These are phyloP conservation scores for Mycosarcoma mackinlayi DNA, from an alignment of 1,284 basidiomycete genomes.

Conservation along the genomic window DNA sequence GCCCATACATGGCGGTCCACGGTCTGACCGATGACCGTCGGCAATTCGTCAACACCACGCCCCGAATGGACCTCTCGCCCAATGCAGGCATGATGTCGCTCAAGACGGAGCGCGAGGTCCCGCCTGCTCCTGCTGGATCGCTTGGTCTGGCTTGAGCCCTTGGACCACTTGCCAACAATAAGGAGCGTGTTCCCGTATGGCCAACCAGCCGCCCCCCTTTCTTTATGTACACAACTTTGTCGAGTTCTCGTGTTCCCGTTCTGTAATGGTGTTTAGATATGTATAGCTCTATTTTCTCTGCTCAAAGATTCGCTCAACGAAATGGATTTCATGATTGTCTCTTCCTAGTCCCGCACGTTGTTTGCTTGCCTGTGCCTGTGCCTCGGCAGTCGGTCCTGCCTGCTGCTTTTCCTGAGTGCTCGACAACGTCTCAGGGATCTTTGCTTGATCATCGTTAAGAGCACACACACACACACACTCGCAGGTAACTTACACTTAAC, in stretches of 20 bases:
- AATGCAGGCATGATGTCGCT: conserved; percentile 24
- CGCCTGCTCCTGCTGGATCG: conserved; percentile 34
- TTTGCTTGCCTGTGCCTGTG: no score
- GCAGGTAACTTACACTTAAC: no score
- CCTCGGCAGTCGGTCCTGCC: no score
- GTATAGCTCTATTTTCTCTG: background rate
- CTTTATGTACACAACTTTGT: conserved; percentile 16
- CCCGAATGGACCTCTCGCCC: conserved; percentile 27
- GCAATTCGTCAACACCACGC: conserved; percentile 25
- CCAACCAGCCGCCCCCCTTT: no score
- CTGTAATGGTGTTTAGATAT: conserved; percentile 52
- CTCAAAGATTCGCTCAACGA: conserved; percentile 1
- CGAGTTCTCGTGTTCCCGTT: background rate
- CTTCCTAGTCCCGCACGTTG: background rate
- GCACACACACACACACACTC: no score
- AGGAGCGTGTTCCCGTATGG: no score
- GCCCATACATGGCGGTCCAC: conserved; percentile 33
- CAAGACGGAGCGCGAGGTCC: conserved; percentile 29
- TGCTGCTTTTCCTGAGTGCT: no score
- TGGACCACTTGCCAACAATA: no score
- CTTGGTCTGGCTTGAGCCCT: conserved; percentile 42
- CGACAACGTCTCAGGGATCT: no score
- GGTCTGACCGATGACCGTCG: conserved; percentile 12
- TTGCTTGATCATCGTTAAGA: no score
- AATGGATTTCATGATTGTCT: conserved; percentile 32